Conservation (phyloP, 768 basidiomycete genomes). For the Porpolomopsis calyptriformis region DNA sequence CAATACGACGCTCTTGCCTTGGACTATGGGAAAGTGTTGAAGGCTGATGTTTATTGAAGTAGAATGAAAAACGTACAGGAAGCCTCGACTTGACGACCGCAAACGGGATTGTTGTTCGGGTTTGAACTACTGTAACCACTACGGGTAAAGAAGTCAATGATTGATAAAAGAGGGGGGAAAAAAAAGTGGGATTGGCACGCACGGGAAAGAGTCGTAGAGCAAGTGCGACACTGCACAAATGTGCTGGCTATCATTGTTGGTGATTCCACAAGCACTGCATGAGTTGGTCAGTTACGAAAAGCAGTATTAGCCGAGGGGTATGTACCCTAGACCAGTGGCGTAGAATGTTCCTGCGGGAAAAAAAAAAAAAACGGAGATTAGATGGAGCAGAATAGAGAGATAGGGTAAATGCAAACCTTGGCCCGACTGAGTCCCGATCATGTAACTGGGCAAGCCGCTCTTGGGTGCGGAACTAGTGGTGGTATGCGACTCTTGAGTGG, state of each 20-base stretch:
- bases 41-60: conserved; percentile 5
- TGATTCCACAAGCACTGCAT: conserved; percentile 42
- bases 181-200: conserved; percentile 17
- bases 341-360: conserved; percentile 48
- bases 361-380: neutral
- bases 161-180: neutral
- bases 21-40: conserved; percentile 27
- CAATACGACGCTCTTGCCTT: conserved; percentile 39
- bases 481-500: neutral
- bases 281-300: neutral
- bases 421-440: conserved; percentile 41
- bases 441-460: conserved; percentile 20
- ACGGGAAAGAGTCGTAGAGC: conserved; percentile 55
- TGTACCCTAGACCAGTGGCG: conserved; percentile 40
- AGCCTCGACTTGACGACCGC: conserved; percentile 35
- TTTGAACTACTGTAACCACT: conserved; percentile 49
- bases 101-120: conserved; percentile 72
- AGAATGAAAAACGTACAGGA: conserved; percentile 33
- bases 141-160: conserved; percentile 4
- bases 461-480: conserved; percentile 1
- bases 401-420: conserved; percentile 24
- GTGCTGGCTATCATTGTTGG: conserved; percentile 37
- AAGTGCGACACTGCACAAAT: conserved; percentile 49
- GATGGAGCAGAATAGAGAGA: neutral
- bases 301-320: neutral